A percentile compares a stretch with the other conserved stretches of the same genome.
These are phyloP conservation scores for Litsea cubeba DNA, from an alignment of 164 flowering plant genomes.

Conservation along the genomic window DNA sequence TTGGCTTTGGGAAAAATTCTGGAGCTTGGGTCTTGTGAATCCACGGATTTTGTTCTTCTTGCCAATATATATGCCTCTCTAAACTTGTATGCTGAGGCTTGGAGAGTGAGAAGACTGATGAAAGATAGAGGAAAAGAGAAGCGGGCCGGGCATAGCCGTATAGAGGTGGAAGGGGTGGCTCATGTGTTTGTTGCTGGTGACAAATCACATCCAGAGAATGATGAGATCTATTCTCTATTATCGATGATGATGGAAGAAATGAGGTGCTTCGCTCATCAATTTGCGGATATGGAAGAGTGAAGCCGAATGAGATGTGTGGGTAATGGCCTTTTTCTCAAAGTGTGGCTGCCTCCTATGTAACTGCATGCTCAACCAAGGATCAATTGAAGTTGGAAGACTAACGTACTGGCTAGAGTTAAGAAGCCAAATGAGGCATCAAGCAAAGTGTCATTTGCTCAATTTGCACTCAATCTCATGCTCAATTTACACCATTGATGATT, in stretches of 20 bases:
- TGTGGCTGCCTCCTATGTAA: too few relatives aligned
- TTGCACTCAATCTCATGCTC: too few relatives aligned
- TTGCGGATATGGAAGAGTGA: too few relatives aligned
- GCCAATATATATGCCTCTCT: background rate
- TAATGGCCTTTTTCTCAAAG: too few relatives aligned
- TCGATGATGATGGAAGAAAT: background rate
- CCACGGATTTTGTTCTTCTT: background rate
- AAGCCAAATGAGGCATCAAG: too few relatives aligned
- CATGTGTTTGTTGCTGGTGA: conserved; percentile 5
- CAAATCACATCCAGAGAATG: conserved; percentile 1
- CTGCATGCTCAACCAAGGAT: too few relatives aligned
- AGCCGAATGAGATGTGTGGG: too few relatives aligned
- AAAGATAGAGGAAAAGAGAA: conserved; percentile 1
- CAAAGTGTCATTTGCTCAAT: too few relatives aligned
- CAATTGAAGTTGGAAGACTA: too few relatives aligned
- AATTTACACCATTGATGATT: too few relatives aligned
- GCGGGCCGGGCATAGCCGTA: background rate
- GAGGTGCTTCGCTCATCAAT: too few relatives aligned
- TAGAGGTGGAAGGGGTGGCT: conserved; percentile 2
- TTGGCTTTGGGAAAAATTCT: background rate
- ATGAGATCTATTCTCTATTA: background rate
- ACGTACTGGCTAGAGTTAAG: too few relatives aligned
- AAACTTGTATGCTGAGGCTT: background rate
- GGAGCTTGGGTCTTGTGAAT: background rate
- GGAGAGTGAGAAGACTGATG: background rate